These are phyloP conservation scores for Moniliophthora roreri DNA, from an alignment of 1,284 basidiomycete species.

Conservation along the genomic window DNA sequence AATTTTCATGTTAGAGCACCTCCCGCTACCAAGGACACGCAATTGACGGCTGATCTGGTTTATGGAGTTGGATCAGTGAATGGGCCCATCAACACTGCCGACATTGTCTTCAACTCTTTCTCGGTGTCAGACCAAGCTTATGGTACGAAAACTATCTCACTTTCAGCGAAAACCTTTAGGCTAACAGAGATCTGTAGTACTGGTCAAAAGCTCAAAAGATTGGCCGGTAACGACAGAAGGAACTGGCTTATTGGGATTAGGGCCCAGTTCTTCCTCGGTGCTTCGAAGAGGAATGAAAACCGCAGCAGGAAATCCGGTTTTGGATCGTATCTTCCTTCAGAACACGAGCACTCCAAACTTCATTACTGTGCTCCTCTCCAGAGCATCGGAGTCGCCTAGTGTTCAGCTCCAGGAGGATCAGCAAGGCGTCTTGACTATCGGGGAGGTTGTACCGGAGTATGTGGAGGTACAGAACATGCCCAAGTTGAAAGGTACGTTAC, in stretches of 20 bases:
- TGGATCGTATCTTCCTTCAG: conserved; percentile 3
- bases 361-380: background rate
- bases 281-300: background rate
- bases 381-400: background rate
- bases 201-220: background rate
- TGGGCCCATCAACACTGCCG: background rate
- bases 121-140: background rate
- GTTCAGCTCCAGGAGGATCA: conserved; percentile 7
- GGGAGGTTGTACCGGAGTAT: conserved; percentile 8
- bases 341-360: conserved; percentile 2
- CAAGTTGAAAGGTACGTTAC: conserved; percentile 1
- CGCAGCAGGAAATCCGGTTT: background rate
- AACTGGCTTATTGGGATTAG: background rate
- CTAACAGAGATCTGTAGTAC: background rate
- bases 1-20: background rate
- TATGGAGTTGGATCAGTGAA: background rate
- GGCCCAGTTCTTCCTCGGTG: conserved; percentile 1
- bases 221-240: background rate
- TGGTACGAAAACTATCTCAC: background rate
- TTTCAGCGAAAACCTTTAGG: background rate
- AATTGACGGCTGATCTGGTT: background rate
- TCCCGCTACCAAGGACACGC: background rate
- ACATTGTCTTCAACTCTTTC: background rate
- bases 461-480: background rate
- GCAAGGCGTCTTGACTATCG: conserved; percentile 10